Percentiles rank a stretch among this genome's conserved stretches.
Evolutionary conservation across 1,284 basidiomycete genomes (phyloP).

Genomic region (Clitocybe nebularis): DNA sequence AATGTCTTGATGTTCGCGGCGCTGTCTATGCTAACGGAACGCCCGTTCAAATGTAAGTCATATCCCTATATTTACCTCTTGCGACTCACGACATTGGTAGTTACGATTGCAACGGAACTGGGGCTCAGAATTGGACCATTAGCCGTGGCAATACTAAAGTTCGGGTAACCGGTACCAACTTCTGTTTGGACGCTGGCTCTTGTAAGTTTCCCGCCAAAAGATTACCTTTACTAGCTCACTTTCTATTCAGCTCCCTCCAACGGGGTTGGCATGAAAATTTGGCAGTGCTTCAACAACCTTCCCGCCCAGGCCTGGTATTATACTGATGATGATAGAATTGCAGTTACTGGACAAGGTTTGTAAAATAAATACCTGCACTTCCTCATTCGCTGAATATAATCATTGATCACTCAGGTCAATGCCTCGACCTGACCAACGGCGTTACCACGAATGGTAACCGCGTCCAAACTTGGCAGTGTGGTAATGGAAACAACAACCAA

Average conservation of each 20-base stretch:
- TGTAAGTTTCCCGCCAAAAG: not conserved
- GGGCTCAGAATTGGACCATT: constrained; percentile 6
- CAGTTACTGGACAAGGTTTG: constrained; percentile 12
- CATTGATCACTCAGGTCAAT: constrained; percentile 12
- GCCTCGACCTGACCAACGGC: constrained; percentile 15
- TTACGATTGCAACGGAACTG: constrained; percentile 7
- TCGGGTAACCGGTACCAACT: not conserved
- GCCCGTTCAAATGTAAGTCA: constrained; percentile 23
- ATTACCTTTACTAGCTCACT: not conserved
- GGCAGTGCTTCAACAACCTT: constrained; percentile 15
- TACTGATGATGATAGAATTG: constrained; percentile 14
- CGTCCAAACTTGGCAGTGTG: constrained; percentile 16
- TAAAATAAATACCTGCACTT: constrained; percentile 8
- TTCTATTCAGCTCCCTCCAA: constrained; percentile 3
- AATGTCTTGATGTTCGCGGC: constrained; percentile 24
- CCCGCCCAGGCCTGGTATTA: constrained; percentile 15
- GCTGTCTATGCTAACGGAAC: constrained; percentile 21
- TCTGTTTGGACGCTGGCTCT: constrained; percentile 6
- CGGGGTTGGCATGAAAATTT: constrained; percentile 16
- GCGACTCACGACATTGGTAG: not conserved
- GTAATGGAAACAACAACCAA: constrained; percentile 14
- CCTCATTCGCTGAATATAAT: constrained; percentile 1
- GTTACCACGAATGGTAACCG: constrained; percentile 11
- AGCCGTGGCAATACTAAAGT: constrained; percentile 3
- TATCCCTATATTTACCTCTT: not conserved